phyloP scores from a whole-genome alignment of 257 asterid genomes.

The Solanum sitiens region DNA sequence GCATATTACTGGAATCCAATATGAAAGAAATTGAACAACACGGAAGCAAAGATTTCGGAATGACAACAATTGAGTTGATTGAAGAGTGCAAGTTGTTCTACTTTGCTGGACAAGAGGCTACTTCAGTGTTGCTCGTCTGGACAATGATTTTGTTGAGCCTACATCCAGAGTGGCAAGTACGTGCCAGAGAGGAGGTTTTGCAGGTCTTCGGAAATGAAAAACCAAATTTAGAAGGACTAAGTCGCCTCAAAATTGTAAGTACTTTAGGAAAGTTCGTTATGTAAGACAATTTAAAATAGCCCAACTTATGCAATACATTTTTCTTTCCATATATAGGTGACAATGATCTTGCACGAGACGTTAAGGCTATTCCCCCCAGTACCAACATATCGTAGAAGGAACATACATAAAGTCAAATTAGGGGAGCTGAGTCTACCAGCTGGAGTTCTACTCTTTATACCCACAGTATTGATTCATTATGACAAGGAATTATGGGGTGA shows the following conservation, averaged over 20 bases:
- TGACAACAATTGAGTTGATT: neutral
- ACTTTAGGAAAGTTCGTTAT: neutral
- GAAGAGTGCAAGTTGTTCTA: slow-evolving; percentile 36
- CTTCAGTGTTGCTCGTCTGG: slow-evolving; percentile 41
- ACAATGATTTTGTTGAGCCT: slow-evolving; percentile 24
- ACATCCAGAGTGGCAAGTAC: slow-evolving; percentile 20
- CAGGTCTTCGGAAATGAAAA: neutral
- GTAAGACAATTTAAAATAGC: too few relatives aligned
- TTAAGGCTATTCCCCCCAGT: slow-evolving; percentile 22
- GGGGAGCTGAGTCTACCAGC: slow-evolving; percentile 13
- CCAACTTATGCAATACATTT: neutral
- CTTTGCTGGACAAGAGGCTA: slow-evolving; percentile 50
- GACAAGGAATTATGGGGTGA: slow-evolving; percentile 24
- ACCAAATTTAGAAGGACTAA: slow-evolving; percentile 14
- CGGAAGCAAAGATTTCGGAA: neutral
- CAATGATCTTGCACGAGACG: slow-evolving; percentile 22
- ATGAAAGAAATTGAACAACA: slow-evolving; percentile 2
- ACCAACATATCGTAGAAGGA: neutral
- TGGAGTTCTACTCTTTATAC: slow-evolving; percentile 6
- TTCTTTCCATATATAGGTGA: slow-evolving; percentile 8
- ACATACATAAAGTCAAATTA: slow-evolving; percentile 5
- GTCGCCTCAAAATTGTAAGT: slow-evolving; percentile 21
- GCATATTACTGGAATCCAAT: slow-evolving; percentile 9
- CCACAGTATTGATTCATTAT: slow-evolving; percentile 10
- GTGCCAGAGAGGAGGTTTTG: slow-evolving; percentile 24